These are phyloP conservation scores for Alternaria sp. DNA, from an alignment of 2,329 filamentous ascomycete species.

Conservation along the genomic window DNA sequence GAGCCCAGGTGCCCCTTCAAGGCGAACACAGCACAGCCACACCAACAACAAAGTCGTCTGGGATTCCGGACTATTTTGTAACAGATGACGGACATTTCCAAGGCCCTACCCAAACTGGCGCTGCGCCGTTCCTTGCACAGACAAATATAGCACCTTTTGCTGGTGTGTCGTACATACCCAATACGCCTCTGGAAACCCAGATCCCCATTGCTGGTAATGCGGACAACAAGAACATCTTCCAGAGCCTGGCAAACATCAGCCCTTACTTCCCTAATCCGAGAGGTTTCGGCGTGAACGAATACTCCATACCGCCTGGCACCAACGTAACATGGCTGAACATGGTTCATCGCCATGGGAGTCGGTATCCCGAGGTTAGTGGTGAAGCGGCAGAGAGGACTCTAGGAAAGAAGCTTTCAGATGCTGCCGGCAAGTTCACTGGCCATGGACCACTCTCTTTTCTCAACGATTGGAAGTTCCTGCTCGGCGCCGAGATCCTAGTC, in stretches of 20 bases:
- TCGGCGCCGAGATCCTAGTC: constrained; percentile 76
- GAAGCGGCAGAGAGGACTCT: constrained; percentile 66
- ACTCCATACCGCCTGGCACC: constrained; percentile 70
- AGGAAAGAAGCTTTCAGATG: constrained; percentile 63
- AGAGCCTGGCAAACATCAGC: constrained; percentile 73
- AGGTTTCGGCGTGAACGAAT: constrained; percentile 79
- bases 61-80: constrained; percentile 46
- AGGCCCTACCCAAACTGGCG: constrained; percentile 76
- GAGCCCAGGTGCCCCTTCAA: constrained; percentile 27
- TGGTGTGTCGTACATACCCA: constrained; percentile 70
- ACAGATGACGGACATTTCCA: constrained; percentile 42
- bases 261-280: constrained; percentile 73
- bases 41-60: constrained; percentile 29
- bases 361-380: constrained; percentile 72
- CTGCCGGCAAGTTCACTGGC: constrained; percentile 64
- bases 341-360: constrained; percentile 76
- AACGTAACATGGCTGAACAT: constrained; percentile 77
- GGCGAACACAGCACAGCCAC: constrained; percentile 28
- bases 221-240: constrained; percentile 72
- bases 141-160: constrained; percentile 72
- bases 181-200: constrained; percentile 75
- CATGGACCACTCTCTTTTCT: constrained; percentile 71
- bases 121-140: constrained; percentile 74
- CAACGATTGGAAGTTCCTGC: constrained; percentile 72
- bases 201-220: constrained; percentile 70